phyloP scores from a whole-genome alignment of 116 monocot genomes.

The Phalaenopsis hybrid region DNA sequence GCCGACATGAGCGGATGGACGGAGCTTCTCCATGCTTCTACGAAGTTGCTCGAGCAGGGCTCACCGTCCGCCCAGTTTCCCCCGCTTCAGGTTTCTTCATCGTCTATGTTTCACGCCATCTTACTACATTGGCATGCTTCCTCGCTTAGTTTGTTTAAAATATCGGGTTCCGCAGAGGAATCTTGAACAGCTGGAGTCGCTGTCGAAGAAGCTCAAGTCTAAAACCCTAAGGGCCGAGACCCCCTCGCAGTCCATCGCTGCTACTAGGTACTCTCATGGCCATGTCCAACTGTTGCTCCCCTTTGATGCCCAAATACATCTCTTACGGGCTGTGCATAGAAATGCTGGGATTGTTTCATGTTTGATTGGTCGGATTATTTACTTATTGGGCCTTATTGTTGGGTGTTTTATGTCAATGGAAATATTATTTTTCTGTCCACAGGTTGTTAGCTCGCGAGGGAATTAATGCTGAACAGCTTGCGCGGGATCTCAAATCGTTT shows the following conservation, averaged over 20 bases:
- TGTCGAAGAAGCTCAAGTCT: slow-evolving; percentile 89
- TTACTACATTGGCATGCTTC: not conserved
- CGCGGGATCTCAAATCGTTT: slow-evolving; percentile 87
- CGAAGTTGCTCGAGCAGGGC: slow-evolving; percentile 86
- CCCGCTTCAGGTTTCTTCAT: slow-evolving; percentile 65
- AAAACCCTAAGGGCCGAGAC: slow-evolving; percentile 68
- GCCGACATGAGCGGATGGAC: slow-evolving; percentile 72
- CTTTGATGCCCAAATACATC: not conserved
- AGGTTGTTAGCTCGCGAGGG: slow-evolving; percentile 92
- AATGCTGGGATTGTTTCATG: not conserved
- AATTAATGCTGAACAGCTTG: slow-evolving; percentile 92
- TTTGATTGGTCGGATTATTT: no score
- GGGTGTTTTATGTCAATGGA: not conserved
- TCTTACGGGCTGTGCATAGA: not conserved
- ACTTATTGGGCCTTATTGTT: no score
- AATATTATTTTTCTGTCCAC: not conserved
- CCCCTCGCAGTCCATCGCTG: slow-evolving; percentile 70
- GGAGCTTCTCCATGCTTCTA: slow-evolving; percentile 86
- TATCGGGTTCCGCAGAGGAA: slow-evolving; percentile 51
- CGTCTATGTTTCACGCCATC: not conserved
- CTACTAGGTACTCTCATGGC: slow-evolving; percentile 54
- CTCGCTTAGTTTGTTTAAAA: not conserved
- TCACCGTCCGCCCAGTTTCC: slow-evolving; percentile 80
- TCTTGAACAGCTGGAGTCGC: slow-evolving; percentile 79
- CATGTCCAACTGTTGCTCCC: not conserved